phyloP scores from a whole-genome alignment of 1,284 basidiomycete genomes.

The Cutaneotrichosporon mucoides region DNA sequence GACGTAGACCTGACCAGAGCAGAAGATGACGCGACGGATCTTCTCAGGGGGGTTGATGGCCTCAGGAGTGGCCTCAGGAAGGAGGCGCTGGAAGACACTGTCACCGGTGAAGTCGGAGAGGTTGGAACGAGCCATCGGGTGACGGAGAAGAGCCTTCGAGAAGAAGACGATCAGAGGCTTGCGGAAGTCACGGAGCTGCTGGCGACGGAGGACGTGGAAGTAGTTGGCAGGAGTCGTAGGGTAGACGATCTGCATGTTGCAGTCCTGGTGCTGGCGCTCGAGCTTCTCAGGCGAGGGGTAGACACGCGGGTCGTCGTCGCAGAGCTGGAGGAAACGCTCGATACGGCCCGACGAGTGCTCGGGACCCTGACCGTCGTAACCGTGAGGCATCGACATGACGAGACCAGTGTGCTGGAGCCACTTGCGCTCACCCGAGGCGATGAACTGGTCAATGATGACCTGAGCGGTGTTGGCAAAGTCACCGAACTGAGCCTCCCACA shows the following conservation, averaged over 20 bases:
- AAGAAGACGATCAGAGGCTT: conserved; percentile 95
- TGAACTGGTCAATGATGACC: conserved; percentile 98
- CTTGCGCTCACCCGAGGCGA: conserved; percentile 95
- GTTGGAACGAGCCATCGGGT: conserved; percentile 82
- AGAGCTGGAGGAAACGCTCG: conserved; percentile 96
- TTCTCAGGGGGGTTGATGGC: conserved; percentile 74
- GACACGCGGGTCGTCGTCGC: conserved; percentile 91
- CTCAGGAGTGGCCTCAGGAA: conserved; percentile 75
- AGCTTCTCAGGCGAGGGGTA: conserved; percentile 87
- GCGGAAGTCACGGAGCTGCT: conserved; percentile 93
- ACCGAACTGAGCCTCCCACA: conserved; percentile 99
- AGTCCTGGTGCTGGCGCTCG: conserved; percentile 95
- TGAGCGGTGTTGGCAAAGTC: conserved; percentile 98
- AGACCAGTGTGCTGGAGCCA: conserved; percentile 95
- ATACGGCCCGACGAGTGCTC: conserved; percentile 96
- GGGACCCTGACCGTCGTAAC: conserved; percentile 98
- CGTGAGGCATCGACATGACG: conserved; percentile 89
- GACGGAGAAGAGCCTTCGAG: conserved; percentile 91
- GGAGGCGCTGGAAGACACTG: conserved; percentile 85
- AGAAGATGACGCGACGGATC: conserved; percentile 86
- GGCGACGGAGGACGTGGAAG: conserved; percentile 91
- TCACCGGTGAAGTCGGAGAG: conserved; percentile 85
- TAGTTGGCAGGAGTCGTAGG: conserved; percentile 91
- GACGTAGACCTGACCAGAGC: conserved; percentile 89
- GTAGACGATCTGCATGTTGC: conserved; percentile 99